A percentile compares a stretch with the other conserved stretches of the same genome.
Evolutionary conservation across 2,329 filamentous ascomycete species (phyloP).

Genomic region (Exserohilum turcica): DNA sequence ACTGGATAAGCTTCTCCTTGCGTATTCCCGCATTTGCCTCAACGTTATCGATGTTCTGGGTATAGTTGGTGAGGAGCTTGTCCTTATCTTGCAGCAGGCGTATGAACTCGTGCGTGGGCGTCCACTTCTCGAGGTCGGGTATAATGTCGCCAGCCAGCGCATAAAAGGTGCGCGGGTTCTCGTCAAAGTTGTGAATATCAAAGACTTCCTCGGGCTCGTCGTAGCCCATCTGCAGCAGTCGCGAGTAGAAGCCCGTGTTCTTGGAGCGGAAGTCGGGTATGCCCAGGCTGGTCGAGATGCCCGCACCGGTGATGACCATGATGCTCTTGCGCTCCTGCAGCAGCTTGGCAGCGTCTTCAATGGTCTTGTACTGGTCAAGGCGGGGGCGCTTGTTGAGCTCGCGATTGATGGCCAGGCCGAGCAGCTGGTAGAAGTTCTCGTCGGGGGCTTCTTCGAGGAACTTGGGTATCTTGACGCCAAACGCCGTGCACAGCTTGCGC

Average conservation of each 20-base stretch:
- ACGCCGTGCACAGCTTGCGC: constrained; percentile 84
- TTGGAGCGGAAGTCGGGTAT: constrained; percentile 97
- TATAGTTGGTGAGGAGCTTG: constrained; percentile 95
- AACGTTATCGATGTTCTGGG: constrained; percentile 97
- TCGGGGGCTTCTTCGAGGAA: constrained; percentile 77
- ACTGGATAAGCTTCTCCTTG: constrained; percentile 85
- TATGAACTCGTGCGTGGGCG: constrained; percentile 94
- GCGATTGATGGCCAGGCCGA: constrained; percentile 77
- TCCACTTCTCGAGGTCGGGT: constrained; percentile 77
- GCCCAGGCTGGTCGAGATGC: constrained; percentile 93
- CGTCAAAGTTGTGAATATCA: constrained; percentile 82
- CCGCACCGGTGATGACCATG: constrained; percentile 91
- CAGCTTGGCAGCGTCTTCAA: constrained; percentile 84
- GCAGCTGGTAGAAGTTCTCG: constrained; percentile 73
- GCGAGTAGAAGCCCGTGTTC: constrained; percentile 87
- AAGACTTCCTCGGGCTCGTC: constrained; percentile 94
- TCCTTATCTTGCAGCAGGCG: constrained; percentile 82
- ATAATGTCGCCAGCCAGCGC: constrained; percentile 88
- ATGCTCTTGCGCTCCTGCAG: constrained; percentile 79
- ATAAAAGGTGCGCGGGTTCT: constrained; percentile 89
- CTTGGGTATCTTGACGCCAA: constrained; percentile 73
- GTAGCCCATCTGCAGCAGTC: constrained; percentile 76
- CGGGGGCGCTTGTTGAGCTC: constrained; percentile 84
- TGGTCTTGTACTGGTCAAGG: constrained; percentile 76
- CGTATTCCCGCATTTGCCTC: constrained; percentile 84